These are phyloP conservation scores for Monilinia fructigena DNA, from an alignment of 2,329 filamentous ascomycete genomes.

Conservation along the genomic window DNA sequence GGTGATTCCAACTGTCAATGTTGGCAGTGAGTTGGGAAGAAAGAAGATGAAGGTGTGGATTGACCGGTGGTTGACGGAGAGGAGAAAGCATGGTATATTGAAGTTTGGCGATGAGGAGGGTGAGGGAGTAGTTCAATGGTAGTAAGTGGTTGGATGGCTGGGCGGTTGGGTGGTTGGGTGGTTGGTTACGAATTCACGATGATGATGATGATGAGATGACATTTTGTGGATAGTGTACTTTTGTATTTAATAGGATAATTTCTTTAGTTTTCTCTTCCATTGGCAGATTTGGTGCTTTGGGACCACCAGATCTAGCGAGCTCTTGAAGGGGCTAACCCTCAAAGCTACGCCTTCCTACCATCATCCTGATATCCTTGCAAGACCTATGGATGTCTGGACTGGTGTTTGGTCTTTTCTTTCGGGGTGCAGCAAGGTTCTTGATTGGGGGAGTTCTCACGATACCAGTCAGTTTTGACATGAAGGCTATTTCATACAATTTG, in stretches of 20 bases:
- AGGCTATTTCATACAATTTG: too few relatives aligned
- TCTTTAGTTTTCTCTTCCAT: not conserved
- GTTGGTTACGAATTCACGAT: constrained; percentile 3
- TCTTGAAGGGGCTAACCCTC: not conserved
- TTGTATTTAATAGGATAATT: not conserved
- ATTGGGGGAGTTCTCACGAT: not conserved
- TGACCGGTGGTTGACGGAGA: constrained; percentile 60
- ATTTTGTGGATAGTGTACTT: not conserved
- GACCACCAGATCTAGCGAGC: not conserved
- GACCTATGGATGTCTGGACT: not conserved
- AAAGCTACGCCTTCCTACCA: not conserved
- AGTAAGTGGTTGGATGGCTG: not conserved
- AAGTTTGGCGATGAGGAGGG: constrained; percentile 35
- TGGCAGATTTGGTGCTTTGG: not conserved
- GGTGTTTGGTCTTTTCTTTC: not conserved
- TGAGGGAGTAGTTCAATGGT: constrained; percentile 37
- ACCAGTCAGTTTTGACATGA: not conserved
- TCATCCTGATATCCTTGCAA: not conserved
- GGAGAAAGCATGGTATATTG: constrained; percentile 55
- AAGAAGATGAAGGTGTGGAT: constrained; percentile 64
- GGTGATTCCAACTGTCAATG: constrained; percentile 91
- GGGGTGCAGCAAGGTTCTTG: not conserved
- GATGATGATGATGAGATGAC: not conserved
- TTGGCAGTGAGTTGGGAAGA: constrained; percentile 57
- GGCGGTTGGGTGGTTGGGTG: not conserved